Evolutionary conservation across 1,284 basidiomycete species (phyloP).

Genomic region (Coriolopsis trogii): DNA sequence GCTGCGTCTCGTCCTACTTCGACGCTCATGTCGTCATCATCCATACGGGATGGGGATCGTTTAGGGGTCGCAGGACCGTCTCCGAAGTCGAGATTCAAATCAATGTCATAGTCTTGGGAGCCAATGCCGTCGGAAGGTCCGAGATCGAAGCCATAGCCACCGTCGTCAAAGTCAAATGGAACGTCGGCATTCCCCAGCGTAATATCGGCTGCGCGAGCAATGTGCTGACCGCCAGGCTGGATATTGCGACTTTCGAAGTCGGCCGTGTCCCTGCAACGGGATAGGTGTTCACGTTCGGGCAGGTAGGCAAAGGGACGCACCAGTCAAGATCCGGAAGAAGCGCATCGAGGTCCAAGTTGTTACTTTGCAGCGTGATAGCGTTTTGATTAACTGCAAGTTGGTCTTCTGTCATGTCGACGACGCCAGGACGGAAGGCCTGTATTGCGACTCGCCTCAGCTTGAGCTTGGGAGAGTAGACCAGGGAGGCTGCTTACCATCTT

Average conservation of each 20-base stretch:
- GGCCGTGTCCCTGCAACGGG: constrained; percentile 55
- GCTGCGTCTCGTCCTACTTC: constrained; percentile 77
- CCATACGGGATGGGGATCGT: constrained; percentile 25
- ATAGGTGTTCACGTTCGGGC: no score
- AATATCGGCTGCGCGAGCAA: constrained; percentile 83
- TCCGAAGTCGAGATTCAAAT: constrained; percentile 74
- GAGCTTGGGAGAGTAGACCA: constrained; percentile 11
- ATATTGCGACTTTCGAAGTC: constrained; percentile 73
- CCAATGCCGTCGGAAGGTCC: constrained; percentile 83
- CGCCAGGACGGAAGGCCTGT: constrained; percentile 93
- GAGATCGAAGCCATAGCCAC: constrained; percentile 64
- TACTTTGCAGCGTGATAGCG: constrained; percentile 82
- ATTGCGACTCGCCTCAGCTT: constrained; percentile 3
- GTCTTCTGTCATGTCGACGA: constrained; percentile 94
- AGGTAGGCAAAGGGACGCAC: no score
- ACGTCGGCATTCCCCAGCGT: constrained; percentile 76
- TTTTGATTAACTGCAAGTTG: constrained; percentile 87
- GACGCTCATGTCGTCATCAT: constrained; percentile 60
- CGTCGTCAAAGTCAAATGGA: constrained; percentile 58
- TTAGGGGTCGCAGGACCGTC: constrained; percentile 49
- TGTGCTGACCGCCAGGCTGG: constrained; percentile 73
- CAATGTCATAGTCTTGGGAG: constrained; percentile 80
- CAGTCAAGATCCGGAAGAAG: constrained; percentile 84
- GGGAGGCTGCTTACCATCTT: constrained; percentile 78
- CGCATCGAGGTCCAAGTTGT: constrained; percentile 75